phyloP scores from a whole-genome alignment of 1,284 basidiomycete species.

The Erythrobasidium hasegawianum region DNA sequence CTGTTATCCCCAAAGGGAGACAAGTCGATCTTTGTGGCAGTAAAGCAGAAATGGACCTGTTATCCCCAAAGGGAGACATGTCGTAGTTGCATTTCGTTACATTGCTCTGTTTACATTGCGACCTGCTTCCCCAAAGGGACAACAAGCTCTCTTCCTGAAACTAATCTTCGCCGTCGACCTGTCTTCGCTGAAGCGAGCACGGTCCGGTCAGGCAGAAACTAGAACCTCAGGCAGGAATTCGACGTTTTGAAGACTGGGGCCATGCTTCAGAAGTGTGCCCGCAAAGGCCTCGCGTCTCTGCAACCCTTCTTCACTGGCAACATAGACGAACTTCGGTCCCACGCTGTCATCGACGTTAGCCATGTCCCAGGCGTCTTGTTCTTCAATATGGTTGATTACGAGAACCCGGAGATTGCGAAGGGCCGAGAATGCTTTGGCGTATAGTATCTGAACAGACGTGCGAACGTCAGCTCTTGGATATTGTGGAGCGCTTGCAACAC shows the following conservation, averaged over 20 bases:
- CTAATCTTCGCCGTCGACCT: too few species aligned
- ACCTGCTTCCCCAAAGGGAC: too few species aligned
- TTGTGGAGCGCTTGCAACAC: not conserved
- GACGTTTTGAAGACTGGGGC: not conserved
- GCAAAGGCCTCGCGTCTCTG: not conserved
- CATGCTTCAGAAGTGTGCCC: not conserved
- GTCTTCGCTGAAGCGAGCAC: too few species aligned
- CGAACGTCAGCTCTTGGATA: too few species aligned
- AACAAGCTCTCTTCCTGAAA: too few species aligned
- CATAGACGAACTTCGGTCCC: not conserved
- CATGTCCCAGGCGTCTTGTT: not conserved
- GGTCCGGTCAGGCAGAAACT: too few species aligned
- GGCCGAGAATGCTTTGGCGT: not conserved
- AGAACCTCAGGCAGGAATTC: not conserved
- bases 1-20: not conserved
- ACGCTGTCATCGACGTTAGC: not conserved
- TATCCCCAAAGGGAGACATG: too few species aligned
- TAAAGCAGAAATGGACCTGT: not conserved
- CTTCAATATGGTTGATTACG: not conserved
- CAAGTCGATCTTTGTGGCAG: not conserved
- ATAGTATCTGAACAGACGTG: not conserved
- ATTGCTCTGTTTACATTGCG: too few species aligned
- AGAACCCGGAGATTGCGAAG: not conserved
- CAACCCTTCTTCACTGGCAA: not conserved
- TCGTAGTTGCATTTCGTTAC: too few species aligned